Conservation (phyloP, 2,329 filamentous ascomycete genomes). For the Ceratocystis colombiana region DNA sequence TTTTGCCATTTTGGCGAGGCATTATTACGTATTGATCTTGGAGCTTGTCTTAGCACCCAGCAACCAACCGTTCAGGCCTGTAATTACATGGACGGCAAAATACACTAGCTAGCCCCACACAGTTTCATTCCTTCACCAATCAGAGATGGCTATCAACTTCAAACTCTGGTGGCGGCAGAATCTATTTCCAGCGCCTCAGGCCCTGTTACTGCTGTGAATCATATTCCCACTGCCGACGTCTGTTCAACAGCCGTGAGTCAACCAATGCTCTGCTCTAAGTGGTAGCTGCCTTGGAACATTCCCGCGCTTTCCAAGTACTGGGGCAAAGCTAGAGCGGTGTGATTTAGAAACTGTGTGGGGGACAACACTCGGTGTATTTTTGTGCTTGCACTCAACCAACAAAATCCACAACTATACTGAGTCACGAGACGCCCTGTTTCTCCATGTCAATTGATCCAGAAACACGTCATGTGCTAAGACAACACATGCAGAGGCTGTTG, state of each 20-base stretch:
- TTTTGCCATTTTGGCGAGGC: background rate
- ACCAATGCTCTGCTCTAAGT: background rate
- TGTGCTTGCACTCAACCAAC: background rate
- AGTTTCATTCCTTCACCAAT: no score
- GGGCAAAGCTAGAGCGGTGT: background rate
- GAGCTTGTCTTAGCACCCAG: background rate
- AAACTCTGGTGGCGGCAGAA: slow-evolving; percentile 1
- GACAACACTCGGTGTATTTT: background rate
- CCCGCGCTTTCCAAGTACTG: background rate
- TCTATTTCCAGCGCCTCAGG: background rate
- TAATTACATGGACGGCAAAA: slow-evolving; percentile 1
- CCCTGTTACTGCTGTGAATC: background rate
- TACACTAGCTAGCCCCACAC: no score
- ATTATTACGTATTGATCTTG: background rate
- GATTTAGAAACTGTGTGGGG: background rate
- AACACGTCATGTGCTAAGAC: slow-evolving; percentile 13
- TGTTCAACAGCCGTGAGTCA: background rate
- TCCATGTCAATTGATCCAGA: slow-evolving; percentile 5
- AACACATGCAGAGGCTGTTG: slow-evolving; percentile 8
- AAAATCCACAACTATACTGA: background rate
- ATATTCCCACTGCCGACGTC: background rate
- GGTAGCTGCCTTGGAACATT: background rate
- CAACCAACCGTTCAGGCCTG: background rate
- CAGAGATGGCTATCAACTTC: no score
- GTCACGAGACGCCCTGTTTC: slow-evolving; percentile 10